Evolutionary conservation across 2,329 filamentous ascomycete genomes (phyloP), one percentile per base, ranked within the genome.

Genomic region (Pyrenochaeta sp.): DNA sequence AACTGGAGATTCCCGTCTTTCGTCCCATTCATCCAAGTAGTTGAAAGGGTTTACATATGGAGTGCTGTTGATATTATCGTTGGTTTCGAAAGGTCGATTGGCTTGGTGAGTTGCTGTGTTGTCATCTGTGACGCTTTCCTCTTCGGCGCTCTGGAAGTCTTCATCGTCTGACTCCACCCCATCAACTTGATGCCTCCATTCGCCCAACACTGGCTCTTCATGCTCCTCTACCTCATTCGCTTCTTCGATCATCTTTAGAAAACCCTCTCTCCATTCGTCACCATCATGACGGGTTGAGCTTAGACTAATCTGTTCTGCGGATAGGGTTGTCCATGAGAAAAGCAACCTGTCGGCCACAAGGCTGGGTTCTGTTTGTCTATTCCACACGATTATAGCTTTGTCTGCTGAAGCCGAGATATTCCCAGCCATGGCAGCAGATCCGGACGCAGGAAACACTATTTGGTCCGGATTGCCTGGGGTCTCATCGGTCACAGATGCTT

Each of bases 341-440:
- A 67, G 57, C 7, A 67, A 47, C 46, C 60, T 52, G 14, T 67
- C 56, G 2, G 51, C 61, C 7, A 66, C 62, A 9, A 35, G 15
- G 10, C 18, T 50, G 1, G 58, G 54, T 12, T 63, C 58, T 2
- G 61, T 66, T 5, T 56, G 29, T 10, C 29, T 17, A 27, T 42
- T 46, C 56, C 53, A 57, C 2, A 52, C 36, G 29, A 58, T 61
- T 30, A 56, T 20, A 7, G 37, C 32, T 32, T 39, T 40, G 17
- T 46, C 49, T 10, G 27, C 27, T 12, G 37, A 14, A 35, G 14
- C 27, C 32, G 35, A 7, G 17, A 29, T n/a, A 17, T 11, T 36
- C 5, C 23, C 11, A 12, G 35, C 20, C 9, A 27, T 27, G 23
- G 4, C 9, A 9, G 23, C 4, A 27, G 23, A 5, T 27, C 9